Evolutionary conservation across 441 rosid genomes (phyloP), one percentile per base, ranked within the genome.

Genomic region (Dalechampia spathulata): DNA sequence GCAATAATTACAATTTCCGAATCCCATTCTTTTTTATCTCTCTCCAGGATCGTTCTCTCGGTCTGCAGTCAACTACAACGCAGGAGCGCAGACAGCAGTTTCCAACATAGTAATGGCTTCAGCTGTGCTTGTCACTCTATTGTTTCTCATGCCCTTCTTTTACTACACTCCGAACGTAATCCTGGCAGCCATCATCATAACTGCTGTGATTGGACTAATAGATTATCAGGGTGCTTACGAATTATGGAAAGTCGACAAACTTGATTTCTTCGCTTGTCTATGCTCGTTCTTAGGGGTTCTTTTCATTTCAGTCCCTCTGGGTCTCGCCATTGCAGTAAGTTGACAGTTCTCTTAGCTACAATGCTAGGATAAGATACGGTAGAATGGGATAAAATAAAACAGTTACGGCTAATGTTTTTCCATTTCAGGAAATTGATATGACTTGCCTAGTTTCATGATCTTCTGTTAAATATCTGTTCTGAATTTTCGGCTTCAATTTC

Each of bases 1-100:
- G 3, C 16, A n/a, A 5, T 38, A 8, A 38, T 60, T 11, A 30
- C 26, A 25, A 11, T 22, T 58, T 60, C 56, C 47, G 22, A 66
- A 42, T 48, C 53, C 13, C 16, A 53, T 45, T 52, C 52, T 58
- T n/a, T 55, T 17, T 5, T n/a, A n/a, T n/a, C n/a, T n/a, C n/a
- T n/a, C n/a, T n/a, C n/a, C 71, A 92, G 99, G 99, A 20, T 82
- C 97, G 6, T 93, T 93, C 74, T 87, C 97, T 15, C 77, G 97
- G 36, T 89, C 99, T 49, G 97, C 99, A 0, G 87, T 90, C 2
- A 90, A 83, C 78, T 79, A 82, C 78, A 93, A 86, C 28, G 97
- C 99, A 3, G 99, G 99, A 70, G 99, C 99, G 2, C 73, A 83
- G 73, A 76, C 97, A 13, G 86, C 89, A 4, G 76, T 81, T 58